phyloP scores from a whole-genome alignment of 805 yeast species.

The Candida alai region DNA sequence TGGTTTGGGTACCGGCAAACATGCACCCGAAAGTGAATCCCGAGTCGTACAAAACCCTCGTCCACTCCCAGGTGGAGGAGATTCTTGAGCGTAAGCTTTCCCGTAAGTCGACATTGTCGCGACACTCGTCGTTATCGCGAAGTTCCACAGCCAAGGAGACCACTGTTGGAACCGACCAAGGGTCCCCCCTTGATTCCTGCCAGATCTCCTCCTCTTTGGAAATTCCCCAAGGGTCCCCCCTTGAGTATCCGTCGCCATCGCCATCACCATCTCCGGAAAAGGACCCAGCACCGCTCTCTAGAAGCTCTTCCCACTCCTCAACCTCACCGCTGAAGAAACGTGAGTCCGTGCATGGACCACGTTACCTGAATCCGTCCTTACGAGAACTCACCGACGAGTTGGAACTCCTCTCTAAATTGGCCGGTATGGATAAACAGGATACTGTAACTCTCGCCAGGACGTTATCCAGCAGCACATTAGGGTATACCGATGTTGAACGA shows the following conservation, averaged over 20 bases:
- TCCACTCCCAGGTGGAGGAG: slow-evolving; percentile 55
- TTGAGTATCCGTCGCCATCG: slow-evolving; percentile 12
- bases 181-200: no score
- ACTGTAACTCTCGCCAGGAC: slow-evolving; percentile 82
- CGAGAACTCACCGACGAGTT: slow-evolving; percentile 72
- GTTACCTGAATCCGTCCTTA: slow-evolving; percentile 55
- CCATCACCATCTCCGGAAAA: slow-evolving; percentile 4
- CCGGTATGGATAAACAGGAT: slow-evolving; percentile 74
- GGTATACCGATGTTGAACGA: slow-evolving; percentile 49
- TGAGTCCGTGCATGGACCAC: slow-evolving; percentile 8
- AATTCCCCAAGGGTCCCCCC: no score
- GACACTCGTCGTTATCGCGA: slow-evolving; percentile 12
- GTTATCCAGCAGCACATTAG: slow-evolving; percentile 65
- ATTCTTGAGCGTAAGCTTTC: slow-evolving; percentile 35
- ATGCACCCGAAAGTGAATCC: slow-evolving; percentile 96
- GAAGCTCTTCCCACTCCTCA: no score
- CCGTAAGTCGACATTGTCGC: slow-evolving; percentile 19
- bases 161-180: no score
- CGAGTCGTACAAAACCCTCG: slow-evolving; percentile 69
- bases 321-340: slow-evolving; percentile 11
- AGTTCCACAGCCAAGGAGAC: slow-evolving; percentile 5
- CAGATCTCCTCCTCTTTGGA: no score
- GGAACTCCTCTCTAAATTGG: slow-evolving; percentile 67
- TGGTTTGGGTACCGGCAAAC: slow-evolving; percentile 92
- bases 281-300: not conserved